Evolutionary conservation across 805 yeast genomes (phyloP).

Genomic region (Lachancea thermotolerans): DNA sequence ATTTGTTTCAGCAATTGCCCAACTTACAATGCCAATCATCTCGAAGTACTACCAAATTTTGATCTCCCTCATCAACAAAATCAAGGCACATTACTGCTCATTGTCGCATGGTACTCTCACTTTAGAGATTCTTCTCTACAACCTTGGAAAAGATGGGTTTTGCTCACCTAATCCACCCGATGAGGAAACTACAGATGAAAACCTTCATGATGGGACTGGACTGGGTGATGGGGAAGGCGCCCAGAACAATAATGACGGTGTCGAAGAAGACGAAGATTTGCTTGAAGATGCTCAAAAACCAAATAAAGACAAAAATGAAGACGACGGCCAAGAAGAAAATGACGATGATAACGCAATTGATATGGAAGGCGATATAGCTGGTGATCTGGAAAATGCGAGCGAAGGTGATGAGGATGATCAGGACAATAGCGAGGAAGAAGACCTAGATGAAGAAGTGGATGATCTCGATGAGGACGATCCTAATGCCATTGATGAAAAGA

Average conservation of each 20-base stretch:
- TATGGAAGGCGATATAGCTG: slow-evolving; percentile 96
- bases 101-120: slow-evolving; percentile 57
- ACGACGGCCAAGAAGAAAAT: slow-evolving; percentile 46
- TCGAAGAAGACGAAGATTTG: slow-evolving; percentile 86
- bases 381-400: slow-evolving; percentile 74
- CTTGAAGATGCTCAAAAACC: slow-evolving; percentile 70
- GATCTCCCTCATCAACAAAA: slow-evolving; percentile 37
- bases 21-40: slow-evolving; percentile 57
- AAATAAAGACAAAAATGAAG: slow-evolving; percentile 63
- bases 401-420: slow-evolving; percentile 49
- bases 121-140: slow-evolving; percentile 48
- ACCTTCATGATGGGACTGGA: slow-evolving; percentile 81
- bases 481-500: slow-evolving; percentile 90
- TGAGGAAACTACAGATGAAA: slow-evolving; percentile 54
- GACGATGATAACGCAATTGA: slow-evolving; percentile 85
- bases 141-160: slow-evolving; percentile 74
- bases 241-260: slow-evolving; percentile 70
- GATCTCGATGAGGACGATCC: slow-evolving; percentile 88
- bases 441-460: slow-evolving; percentile 82
- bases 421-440: slow-evolving; percentile 56
- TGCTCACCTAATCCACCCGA: slow-evolving; percentile 82
- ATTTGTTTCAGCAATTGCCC: slow-evolving; percentile 41
- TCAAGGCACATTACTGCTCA: slow-evolving; percentile 43
- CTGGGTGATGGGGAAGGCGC: slow-evolving; percentile 93
- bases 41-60: slow-evolving; percentile 51